phyloP scores from a whole-genome alignment of 2,329 filamentous ascomycete species.

The Cercospora janseana region DNA sequence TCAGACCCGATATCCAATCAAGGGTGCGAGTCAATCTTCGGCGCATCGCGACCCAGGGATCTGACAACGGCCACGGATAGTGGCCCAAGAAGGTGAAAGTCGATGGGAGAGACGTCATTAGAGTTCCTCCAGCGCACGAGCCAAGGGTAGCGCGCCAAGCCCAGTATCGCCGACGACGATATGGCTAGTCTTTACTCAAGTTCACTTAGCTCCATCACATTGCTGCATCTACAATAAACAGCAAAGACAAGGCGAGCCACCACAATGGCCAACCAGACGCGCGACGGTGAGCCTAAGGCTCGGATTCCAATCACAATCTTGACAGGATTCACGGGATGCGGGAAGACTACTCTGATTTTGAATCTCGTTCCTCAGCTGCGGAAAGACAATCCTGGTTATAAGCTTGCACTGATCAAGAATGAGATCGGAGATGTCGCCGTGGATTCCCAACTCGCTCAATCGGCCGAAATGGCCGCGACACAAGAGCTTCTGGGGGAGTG shows the following conservation, averaged over 20 bases:
- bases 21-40: constrained; percentile 7
- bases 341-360: constrained; percentile 93
- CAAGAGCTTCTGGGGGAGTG: constrained; percentile 93
- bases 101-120: background rate
- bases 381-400: constrained; percentile 82
- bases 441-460: constrained; percentile 85
- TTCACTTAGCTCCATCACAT: too few species aligned
- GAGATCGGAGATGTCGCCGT: constrained; percentile 95
- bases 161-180: constrained; percentile 11
- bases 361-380: constrained; percentile 89
- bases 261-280: constrained; percentile 1
- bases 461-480: constrained; percentile 80
- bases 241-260: too few species aligned
- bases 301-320: constrained; percentile 85
- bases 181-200: too few species aligned
- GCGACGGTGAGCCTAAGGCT: background rate
- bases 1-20: constrained; percentile 13
- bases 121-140: background rate
- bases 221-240: too few species aligned
- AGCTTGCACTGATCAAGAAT: constrained; percentile 92
- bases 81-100: background rate
- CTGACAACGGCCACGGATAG: background rate
- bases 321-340: constrained; percentile 92
- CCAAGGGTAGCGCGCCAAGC: background rate
- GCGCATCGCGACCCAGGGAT: constrained; percentile 7